A percentile compares a stretch with the other conserved stretches of the same genome.
phyloP scores from a whole-genome alignment of 345 rosid species.

The Corchorus olitorius region DNA sequence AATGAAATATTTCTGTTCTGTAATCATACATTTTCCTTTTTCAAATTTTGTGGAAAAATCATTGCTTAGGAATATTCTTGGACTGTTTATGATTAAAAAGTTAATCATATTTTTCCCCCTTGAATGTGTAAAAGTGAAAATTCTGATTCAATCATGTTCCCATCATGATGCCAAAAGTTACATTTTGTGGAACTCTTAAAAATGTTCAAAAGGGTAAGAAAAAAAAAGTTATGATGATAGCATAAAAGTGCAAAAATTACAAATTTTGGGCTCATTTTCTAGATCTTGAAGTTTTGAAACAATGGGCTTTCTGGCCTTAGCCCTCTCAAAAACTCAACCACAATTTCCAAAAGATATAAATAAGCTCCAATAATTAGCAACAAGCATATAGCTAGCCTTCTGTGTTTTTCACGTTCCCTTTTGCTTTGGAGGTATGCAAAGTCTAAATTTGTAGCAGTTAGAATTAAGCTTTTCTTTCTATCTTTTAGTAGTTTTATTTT shows the following conservation, averaged over 20 bases:
- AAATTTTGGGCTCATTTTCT: background rate
- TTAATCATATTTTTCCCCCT: background rate
- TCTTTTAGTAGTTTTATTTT: background rate
- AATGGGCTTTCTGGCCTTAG: background rate
- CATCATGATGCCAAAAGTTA: background rate
- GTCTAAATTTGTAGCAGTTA: too few species aligned
- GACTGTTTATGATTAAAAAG: slow-evolving; percentile 18
- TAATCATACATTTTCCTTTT: slow-evolving; percentile 16
- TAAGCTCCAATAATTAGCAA: slow-evolving; percentile 2
- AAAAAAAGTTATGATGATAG: background rate
- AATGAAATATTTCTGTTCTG: slow-evolving; percentile 3
- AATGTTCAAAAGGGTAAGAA: background rate
- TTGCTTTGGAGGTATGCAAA: background rate
- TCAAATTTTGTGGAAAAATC: background rate
- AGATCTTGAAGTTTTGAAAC: background rate
- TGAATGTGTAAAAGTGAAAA: background rate
- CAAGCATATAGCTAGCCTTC: slow-evolving; percentile 3
- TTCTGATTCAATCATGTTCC: background rate
- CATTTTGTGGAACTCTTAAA: background rate
- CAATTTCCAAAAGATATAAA: background rate
- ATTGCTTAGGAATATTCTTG: slow-evolving; percentile 15
- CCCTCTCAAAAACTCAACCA: background rate
- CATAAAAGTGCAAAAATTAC: too few species aligned
- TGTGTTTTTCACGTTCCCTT: background rate
- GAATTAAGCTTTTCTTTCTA: too few species aligned